phyloP scores from a whole-genome alignment of 768 basidiomycete species.

The Lactarius sanguifluus region DNA sequence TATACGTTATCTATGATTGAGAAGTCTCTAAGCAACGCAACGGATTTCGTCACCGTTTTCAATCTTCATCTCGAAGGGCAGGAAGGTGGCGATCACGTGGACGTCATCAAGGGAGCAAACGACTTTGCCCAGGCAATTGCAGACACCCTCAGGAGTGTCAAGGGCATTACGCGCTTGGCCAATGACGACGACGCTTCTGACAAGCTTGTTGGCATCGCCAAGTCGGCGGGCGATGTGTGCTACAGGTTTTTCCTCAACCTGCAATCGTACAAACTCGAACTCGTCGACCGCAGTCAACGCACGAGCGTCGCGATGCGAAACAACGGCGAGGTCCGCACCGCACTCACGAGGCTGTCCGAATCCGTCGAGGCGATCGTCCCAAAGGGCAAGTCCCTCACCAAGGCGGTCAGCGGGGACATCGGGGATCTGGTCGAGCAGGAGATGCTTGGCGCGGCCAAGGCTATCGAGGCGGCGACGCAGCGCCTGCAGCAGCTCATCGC shows the following conservation, averaged over 20 bases:
- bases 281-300: conserved; percentile 64
- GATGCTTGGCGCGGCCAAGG: conserved; percentile 89
- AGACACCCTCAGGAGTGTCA: conserved; percentile 90
- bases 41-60: conserved; percentile 93
- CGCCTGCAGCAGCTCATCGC: conserved; percentile 90
- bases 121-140: conserved; percentile 92
- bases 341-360: conserved; percentile 84
- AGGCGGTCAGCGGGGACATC: conserved; percentile 83
- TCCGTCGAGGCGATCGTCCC: conserved; percentile 83
- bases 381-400: conserved; percentile 73
- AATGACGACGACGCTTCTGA: conserved; percentile 91
- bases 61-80: conserved; percentile 88
- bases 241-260: conserved; percentile 93
- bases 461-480: conserved; percentile 91
- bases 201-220: conserved; percentile 83
- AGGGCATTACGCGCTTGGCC: conserved; percentile 92
- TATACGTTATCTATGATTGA: conserved; percentile 99
- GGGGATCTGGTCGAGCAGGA: conserved; percentile 96
- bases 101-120: conserved; percentile 97
- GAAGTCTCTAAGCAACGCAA: conserved; percentile 91
- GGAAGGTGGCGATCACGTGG: conserved; percentile 90
- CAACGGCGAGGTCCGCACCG: conserved; percentile 80
- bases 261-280: conserved; percentile 91
- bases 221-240: conserved; percentile 82
- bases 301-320: conserved; percentile 89